A percentile compares a stretch with the other conserved stretches of the same genome.
Evolutionary conservation across 352 stramenopile genomes (phyloP).

Genomic region (Phytophthora quininea): DNA sequence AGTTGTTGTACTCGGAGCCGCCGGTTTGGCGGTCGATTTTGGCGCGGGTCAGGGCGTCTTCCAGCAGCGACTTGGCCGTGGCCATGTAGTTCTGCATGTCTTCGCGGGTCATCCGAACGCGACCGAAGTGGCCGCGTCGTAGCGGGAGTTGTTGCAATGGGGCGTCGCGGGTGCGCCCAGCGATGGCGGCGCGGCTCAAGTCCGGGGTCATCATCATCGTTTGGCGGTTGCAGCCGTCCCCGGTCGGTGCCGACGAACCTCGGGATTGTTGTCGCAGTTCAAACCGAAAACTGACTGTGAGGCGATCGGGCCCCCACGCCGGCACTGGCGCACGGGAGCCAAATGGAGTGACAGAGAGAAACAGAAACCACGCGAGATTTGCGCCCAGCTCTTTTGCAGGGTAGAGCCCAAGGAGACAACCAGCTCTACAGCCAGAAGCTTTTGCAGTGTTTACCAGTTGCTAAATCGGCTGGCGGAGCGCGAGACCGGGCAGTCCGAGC

Average conservation of each 20-base stretch:
- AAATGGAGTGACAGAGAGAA: slow-evolving; percentile 37
- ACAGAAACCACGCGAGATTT: slow-evolving; percentile 40
- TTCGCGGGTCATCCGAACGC: slow-evolving; percentile 38
- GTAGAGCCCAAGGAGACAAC: background rate
- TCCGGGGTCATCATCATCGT: slow-evolving; percentile 36
- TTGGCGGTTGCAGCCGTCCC: slow-evolving; percentile 1
- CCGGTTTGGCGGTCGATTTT: slow-evolving; percentile 48
- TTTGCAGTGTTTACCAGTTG: slow-evolving; percentile 5
- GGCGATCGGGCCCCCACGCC: slow-evolving; percentile 5
- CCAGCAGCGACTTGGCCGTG: slow-evolving; percentile 46
- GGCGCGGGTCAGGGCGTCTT: slow-evolving; percentile 47
- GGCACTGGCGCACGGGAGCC: slow-evolving; percentile 31
- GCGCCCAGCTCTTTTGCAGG: slow-evolving; percentile 24
- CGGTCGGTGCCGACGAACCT: slow-evolving; percentile 2
- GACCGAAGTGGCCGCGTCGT: slow-evolving; percentile 50
- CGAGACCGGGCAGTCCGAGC: background rate
- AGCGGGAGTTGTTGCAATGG: slow-evolving; percentile 51
- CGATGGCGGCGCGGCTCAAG: slow-evolving; percentile 40
- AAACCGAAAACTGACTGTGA: slow-evolving; percentile 36
- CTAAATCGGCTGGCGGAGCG: background rate
- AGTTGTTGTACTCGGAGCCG: slow-evolving; percentile 48
- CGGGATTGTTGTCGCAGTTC: slow-evolving; percentile 14
- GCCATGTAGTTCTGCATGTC: slow-evolving; percentile 48
- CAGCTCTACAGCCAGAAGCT: background rate
- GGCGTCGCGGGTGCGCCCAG: slow-evolving; percentile 25